Base-by-base conservation (phyloP, 495 filamentous ascomycete species). In the Hypoxylon rickii region DNA sequence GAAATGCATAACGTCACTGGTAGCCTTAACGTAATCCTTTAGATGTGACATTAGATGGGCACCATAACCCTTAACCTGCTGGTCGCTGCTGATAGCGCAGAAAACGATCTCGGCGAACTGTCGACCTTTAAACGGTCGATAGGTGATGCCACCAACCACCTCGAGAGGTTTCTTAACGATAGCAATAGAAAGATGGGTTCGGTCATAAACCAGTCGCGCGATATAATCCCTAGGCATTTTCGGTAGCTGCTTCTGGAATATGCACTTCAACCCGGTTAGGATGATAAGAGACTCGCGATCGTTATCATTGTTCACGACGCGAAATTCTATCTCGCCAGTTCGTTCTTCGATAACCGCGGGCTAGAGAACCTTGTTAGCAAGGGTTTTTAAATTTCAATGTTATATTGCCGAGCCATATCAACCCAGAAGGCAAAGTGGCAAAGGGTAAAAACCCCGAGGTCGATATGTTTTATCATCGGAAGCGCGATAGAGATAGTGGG, bases 151-250 rank as follows among this genome's bases (percentile, higher is more conserved):
- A 41, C 90, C 93, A 17, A 97, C 90, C 8, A 97, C 93, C 68
- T 96, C 91, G 34, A 96, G 71, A 1, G 93, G 92, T 64, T 95
- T 92, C 76, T 97, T 97, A 44, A 98, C 89, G 62, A 98, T 97
- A 18, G 95, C 94, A 61, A 98, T 96, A 3, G 89, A 95, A 24
- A 97, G 69, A 78, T 98, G 94, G 16, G 94, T 96, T 22, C 94
- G 85, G 73, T 98, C 94, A 70, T 98, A 98, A 21, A 98, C 94
- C 6, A 98, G 83, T 18, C 94, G 85, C 15, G 94, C 94, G 53
- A 98, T 97, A 69, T 98, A 98, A 63, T 97, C 93, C 72, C 96
- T 96, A 1, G 94, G 94, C 94, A 98, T 98, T 73, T 97, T 97
- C 1, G 94, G 94, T 0, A 98, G 80, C 60, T 98, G 94, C 55